Percentiles rank a stretch among this genome's conserved stretches.
Conservation (phyloP, 176 grass and related monocot genomes). For the Oryza glumipatula region DNA sequence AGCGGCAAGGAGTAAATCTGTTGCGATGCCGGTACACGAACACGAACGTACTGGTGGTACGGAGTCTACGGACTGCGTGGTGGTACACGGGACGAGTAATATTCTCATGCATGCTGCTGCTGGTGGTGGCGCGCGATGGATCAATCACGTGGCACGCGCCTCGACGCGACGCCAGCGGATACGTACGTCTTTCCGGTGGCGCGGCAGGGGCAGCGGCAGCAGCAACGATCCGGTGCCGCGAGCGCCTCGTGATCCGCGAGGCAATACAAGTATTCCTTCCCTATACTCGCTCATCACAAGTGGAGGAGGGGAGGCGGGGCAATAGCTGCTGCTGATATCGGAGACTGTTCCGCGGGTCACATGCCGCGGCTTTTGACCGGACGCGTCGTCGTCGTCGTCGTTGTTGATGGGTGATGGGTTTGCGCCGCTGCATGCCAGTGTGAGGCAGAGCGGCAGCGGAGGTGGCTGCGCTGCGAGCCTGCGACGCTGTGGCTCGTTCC, state of each 20-base stretch:
- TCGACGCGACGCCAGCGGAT: slow-evolving; percentile 24
- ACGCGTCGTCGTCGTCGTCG: no score
- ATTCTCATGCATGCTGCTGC: background rate
- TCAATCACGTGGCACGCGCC: background rate
- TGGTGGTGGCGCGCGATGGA: background rate
- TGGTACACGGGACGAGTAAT: background rate
- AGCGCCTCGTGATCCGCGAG: slow-evolving; percentile 39
- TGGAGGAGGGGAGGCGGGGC: no score
- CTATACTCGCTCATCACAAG: background rate
- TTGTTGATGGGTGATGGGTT: background rate
- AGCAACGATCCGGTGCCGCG: background rate
- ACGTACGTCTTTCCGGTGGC: slow-evolving; percentile 41
- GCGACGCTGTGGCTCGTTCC: no score
- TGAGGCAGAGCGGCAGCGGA: no score
- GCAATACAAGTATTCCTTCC: background rate
- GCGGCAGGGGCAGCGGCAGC: slow-evolving; percentile 1
- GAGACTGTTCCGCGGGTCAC: slow-evolving; percentile 51
- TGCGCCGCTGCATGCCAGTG: background rate
- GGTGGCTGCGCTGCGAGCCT: no score
- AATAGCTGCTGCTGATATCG: background rate
- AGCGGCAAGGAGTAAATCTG: background rate
- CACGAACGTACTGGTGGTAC: background rate
- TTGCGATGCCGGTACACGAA: background rate
- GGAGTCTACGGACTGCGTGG: background rate
- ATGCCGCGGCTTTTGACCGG: slow-evolving; percentile 50